Evolutionary conservation across 208 protist genomes (phyloP), one percentile per base, ranked within the genome.

Genomic region (Leishmania tropica): DNA sequence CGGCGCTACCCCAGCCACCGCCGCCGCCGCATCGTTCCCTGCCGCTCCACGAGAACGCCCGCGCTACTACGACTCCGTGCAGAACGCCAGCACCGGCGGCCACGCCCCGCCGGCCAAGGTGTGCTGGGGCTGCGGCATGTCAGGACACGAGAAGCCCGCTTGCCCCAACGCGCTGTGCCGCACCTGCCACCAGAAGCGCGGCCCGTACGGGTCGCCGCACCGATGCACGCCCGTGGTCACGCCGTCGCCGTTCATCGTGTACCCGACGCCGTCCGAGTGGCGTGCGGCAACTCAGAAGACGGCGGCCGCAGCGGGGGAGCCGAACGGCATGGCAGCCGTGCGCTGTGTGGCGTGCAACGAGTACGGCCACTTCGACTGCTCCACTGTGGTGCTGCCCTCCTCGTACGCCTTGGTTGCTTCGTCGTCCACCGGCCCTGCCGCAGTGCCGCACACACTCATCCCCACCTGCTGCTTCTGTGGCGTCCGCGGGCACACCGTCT

Each of bases 91-190:
- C 35, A 77, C 19, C 53, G 71, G 81, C 53, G 73, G 67, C 2
- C 54, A 56, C 62, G 62, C 76, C 31, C 81, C 80, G 19, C 64
- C 83, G 13, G 87, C 79, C 21, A 94, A 94, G 80, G 89, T 97
- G n/a, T 97, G 93, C 85, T 97, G 93, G 93, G 87, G 87, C 80
- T 97, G 93, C 68, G 93, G 93, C 37, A 88, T 97, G 80, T 73
- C 87, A 4, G 90, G 90, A 0, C 93, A 97, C 65, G 93, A 97
- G 79, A 97, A 97, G 79, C 90, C 93, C 11, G 76, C 90, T n/a
- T 97, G 93, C 87, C 85, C 85, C 21, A 97, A 97, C 82, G 81
- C 70, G 56, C 80, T 97, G 8, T 97, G 93, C 82, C 85, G 85
- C 64, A 88, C 82, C 31, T 97, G 93, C 78, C 93, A 96, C 51